Percentiles rank a stretch among this genome's conserved stretches.
phyloP scores from a whole-genome alignment of 345 rosid genomes.

The Mangifera indica region DNA sequence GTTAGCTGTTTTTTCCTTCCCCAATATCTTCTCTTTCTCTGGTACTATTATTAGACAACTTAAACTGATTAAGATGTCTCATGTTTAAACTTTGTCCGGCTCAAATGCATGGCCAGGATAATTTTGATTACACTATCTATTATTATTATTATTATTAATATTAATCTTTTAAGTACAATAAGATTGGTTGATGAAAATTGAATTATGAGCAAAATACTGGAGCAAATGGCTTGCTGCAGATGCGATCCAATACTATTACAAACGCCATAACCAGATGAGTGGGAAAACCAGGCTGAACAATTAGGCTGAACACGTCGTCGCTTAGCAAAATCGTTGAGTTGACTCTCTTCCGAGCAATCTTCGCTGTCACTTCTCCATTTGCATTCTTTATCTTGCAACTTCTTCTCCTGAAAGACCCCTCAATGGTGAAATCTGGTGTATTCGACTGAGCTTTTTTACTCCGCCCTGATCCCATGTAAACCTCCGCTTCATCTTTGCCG shows the following conservation, averaged over 20 bases:
- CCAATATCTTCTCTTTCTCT: too few relatives aligned
- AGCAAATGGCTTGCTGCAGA: conserved; percentile 27
- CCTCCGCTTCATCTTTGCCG: conserved; percentile 32
- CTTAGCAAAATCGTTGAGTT: conserved; percentile 37
- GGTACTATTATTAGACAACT: too few relatives aligned
- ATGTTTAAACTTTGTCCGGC: too few relatives aligned
- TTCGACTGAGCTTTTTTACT: background rate
- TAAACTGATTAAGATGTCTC: too few relatives aligned
- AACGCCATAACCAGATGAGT: conserved; percentile 45
- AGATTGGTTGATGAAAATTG: too few relatives aligned
- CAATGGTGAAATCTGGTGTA: conserved; percentile 36
- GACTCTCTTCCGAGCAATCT: conserved; percentile 35
- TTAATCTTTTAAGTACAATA: background rate
- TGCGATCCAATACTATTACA: conserved; percentile 47
- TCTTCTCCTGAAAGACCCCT: conserved; percentile 42
- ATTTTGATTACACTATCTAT: too few relatives aligned
- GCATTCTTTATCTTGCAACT: conserved; percentile 29
- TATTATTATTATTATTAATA: too few relatives aligned
- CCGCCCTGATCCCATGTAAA: conserved; percentile 26
- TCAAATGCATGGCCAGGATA: too few relatives aligned
- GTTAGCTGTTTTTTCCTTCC: too few relatives aligned
- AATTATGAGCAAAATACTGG: conserved; percentile 38
- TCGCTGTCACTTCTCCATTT: conserved; percentile 28
- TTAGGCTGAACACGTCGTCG: conserved; percentile 51
- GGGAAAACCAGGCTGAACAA: conserved; percentile 40